A percentile compares a stretch with the other conserved stretches of the same genome.
Evolutionary conservation across 306 rosid genomes (phyloP).

Genomic region (Ormosia emarginata): DNA sequence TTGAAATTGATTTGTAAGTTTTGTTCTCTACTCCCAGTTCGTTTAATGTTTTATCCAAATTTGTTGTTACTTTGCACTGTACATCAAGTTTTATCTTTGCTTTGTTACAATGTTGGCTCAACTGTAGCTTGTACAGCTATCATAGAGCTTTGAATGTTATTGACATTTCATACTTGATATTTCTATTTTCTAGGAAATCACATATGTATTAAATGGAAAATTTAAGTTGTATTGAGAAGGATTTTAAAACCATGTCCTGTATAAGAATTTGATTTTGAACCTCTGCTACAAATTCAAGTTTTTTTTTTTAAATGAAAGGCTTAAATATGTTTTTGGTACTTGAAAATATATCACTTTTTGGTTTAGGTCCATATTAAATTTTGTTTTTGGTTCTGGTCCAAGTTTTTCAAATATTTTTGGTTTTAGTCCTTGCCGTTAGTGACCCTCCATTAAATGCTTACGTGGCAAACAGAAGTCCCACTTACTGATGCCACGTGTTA

Average conservation of each 20-base stretch:
- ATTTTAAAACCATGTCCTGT: background rate
- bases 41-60: background rate
- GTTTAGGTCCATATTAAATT: too few species aligned
- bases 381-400: too few species aligned
- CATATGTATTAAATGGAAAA: background rate
- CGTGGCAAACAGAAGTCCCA: too few species aligned
- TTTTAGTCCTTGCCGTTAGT: too few species aligned
- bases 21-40: background rate
- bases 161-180: background rate
- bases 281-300: background rate
- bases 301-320: background rate
- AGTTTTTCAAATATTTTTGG: too few species aligned
- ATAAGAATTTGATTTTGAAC: background rate
- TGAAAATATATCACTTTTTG: too few species aligned
- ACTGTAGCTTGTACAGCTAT: background rate
- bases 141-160: background rate
- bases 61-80: conserved; percentile 10
- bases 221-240: background rate
- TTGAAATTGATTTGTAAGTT: conserved; percentile 80
- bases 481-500: too few species aligned
- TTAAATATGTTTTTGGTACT: too few species aligned
- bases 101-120: conserved; percentile 16
- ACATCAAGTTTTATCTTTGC: background rate
- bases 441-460: too few species aligned
- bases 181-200: background rate